A percentile compares a stretch with the other conserved stretches of the same genome.
Evolutionary conservation across 345 rosid genomes (phyloP).

Genomic region (Gossypium australe): DNA sequence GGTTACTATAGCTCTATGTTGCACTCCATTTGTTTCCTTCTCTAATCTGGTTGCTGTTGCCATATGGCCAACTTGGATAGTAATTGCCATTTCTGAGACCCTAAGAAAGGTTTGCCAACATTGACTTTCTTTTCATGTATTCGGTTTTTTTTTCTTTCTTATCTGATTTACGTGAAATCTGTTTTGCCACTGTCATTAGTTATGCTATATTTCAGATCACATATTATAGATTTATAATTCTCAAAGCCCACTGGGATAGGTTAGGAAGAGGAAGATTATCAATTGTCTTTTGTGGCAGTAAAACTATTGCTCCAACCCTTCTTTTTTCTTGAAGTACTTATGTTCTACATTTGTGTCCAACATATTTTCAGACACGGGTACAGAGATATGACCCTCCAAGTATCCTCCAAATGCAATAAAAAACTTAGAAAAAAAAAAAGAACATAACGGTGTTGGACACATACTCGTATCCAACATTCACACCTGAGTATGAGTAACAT

Average conservation of each 20-base stretch:
- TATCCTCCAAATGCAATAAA: not conserved
- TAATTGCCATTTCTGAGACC: constrained; percentile 80
- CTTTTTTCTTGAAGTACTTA: not conserved
- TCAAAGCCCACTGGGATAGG: not conserved
- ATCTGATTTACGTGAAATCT: not conserved
- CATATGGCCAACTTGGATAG: constrained; percentile 83
- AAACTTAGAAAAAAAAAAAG: not conserved
- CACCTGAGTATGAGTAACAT: not conserved
- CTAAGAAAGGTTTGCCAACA: constrained; percentile 60
- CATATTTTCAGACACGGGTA: too few relatives aligned
- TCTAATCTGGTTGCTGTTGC: constrained; percentile 68
- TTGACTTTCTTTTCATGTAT: not conserved
- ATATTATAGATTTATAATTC: not conserved
- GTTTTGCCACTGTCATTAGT: not conserved
- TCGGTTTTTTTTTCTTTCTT: not conserved
- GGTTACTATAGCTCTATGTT: constrained; percentile 68
- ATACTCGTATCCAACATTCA: not conserved
- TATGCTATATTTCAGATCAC: not conserved
- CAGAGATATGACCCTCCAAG: not conserved
- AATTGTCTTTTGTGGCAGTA: not conserved
- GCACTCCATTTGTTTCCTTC: constrained; percentile 69
- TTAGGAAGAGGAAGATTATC: not conserved
- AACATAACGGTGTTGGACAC: too few relatives aligned
- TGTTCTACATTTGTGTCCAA: too few relatives aligned
- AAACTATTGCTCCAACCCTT: not conserved